Evolutionary conservation across 2,329 filamentous ascomycete genomes (phyloP), one percentile per base, ranked within the genome.

Genomic region (Grosmannia huntii): DNA sequence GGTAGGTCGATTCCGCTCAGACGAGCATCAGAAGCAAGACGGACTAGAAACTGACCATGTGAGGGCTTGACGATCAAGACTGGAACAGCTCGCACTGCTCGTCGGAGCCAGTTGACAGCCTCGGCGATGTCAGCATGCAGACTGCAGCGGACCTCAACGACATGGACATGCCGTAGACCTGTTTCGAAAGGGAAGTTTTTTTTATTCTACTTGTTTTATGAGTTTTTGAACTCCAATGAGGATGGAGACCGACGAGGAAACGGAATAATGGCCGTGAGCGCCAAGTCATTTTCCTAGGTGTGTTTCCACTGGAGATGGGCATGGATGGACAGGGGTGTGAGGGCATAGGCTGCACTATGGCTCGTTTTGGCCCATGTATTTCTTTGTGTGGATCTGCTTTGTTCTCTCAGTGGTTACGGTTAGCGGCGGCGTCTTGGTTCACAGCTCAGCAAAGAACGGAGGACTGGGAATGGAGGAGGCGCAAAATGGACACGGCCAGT

Each of bases 1-100:
- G 80, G 80, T 81, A 79, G 71, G 79, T 77, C 19, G 14, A 41
- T 19, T 19, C 19, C 6, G 7, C 19, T 6, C 11, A 23, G 14
- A 33, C 3, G 21, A 27, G 9, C 14, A 33, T 31, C 9, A 14
- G 16, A n/a, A 14, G n/a, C 11, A 19, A 57, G 57, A 57, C 51
- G 38, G 27, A 21, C 33, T 12, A 19, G 19, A 2, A 5, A 9
- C 57, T 57, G 53, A 61, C 55, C 25, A 12, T 33, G 50, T 10
- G 28, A 61, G 53, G 52, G 57, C 59, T 62, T 28, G 55, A 57
- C 51, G 55, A 57, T 36, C 60, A 68, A 80, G 79, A 81, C 60
- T 82, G 80, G 79, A 77, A 80, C 63, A 75, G 75, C 63, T 82
- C 76, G 51, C 73, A 72, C 63, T 76, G 68, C 52, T 82, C 80